Conservation (phyloP, 805 yeast species). For the Wickerhamomyces rabaulensis region DNA sequence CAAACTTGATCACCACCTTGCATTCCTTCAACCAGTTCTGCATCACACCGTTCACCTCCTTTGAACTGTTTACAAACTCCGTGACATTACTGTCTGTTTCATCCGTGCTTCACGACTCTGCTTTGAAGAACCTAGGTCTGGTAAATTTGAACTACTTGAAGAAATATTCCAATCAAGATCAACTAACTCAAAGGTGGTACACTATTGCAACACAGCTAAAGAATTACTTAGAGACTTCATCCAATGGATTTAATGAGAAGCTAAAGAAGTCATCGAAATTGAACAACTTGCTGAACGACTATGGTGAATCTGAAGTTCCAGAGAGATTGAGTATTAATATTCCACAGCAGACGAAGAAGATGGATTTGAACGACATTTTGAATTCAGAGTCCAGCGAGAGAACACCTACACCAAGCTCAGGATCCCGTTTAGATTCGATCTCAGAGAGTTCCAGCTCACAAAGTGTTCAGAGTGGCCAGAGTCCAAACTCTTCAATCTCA, state of each 20-base stretch:
- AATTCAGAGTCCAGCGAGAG: slow-evolving; percentile 2
- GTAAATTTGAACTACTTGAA: slow-evolving; percentile 22
- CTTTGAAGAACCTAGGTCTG: slow-evolving; percentile 21
- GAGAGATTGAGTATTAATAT: slow-evolving; percentile 17
- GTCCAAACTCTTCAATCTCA: background rate
- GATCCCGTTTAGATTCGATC: background rate
- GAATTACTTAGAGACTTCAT: slow-evolving; percentile 17
- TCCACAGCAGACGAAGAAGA: slow-evolving; percentile 7
- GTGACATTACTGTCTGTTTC: slow-evolving; percentile 30
- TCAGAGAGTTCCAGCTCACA: background rate
- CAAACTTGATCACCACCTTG: slow-evolving; percentile 21
- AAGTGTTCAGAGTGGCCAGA: background rate
- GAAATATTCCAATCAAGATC: slow-evolving; percentile 28
- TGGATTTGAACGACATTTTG: slow-evolving; percentile 13
- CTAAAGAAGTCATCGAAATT: slow-evolving; percentile 22
- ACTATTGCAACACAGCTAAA: slow-evolving; percentile 24
- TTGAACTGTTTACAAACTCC: slow-evolving; percentile 32
- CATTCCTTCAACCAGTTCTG: slow-evolving; percentile 25
- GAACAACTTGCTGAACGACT: slow-evolving; percentile 25
- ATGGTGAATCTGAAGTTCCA: slow-evolving; percentile 26
- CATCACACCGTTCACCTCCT: slow-evolving; percentile 34
- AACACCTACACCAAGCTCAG: background rate
- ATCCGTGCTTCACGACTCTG: slow-evolving; percentile 24
- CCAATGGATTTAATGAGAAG: slow-evolving; percentile 9
- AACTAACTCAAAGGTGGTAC: slow-evolving; percentile 28